Evolutionary conservation across 2,329 filamentous ascomycete genomes (phyloP).

Genomic region (Paraphaeosphaeria sporulosa): DNA sequence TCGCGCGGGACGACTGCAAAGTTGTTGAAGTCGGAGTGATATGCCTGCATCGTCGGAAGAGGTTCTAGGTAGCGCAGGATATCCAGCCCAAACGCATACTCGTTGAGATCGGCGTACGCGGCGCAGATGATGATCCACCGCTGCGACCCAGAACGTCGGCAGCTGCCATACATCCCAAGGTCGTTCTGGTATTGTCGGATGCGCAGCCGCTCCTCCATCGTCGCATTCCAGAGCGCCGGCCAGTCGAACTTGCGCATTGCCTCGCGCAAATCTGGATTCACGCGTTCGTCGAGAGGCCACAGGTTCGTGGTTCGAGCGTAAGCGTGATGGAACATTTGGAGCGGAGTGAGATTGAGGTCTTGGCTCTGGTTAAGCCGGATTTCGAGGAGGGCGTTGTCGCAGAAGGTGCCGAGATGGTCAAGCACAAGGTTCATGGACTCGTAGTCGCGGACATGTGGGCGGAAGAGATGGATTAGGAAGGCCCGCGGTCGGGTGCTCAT

Average conservation of each 20-base stretch:
- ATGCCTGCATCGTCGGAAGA: neutral
- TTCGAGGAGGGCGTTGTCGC: neutral
- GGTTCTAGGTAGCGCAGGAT: neutral
- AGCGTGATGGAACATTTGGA: neutral
- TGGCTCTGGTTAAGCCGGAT: neutral
- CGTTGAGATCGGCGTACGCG: neutral
- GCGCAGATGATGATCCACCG: neutral
- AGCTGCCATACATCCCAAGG: neutral
- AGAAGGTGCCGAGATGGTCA: neutral
- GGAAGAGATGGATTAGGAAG: neutral
- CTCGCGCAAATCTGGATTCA: neutral
- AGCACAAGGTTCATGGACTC: constrained; percentile 6
- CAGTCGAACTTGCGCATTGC: neutral
- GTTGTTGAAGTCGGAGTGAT: neutral
- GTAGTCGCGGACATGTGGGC: constrained; percentile 7
- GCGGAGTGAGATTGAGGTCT: neutral
- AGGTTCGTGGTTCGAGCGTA: neutral
- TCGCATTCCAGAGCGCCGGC: neutral
- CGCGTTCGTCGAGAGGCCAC: neutral
- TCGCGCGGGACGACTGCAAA: neutral
- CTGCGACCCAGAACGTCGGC: neutral
- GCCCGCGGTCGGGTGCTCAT: neutral
- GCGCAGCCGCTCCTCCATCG: neutral
- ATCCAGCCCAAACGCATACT: neutral
- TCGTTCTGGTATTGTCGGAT: neutral